These are phyloP conservation scores for Neofusicoccum laricinum DNA, from an alignment of 2,329 filamentous ascomycete species.

Conservation along the genomic window DNA sequence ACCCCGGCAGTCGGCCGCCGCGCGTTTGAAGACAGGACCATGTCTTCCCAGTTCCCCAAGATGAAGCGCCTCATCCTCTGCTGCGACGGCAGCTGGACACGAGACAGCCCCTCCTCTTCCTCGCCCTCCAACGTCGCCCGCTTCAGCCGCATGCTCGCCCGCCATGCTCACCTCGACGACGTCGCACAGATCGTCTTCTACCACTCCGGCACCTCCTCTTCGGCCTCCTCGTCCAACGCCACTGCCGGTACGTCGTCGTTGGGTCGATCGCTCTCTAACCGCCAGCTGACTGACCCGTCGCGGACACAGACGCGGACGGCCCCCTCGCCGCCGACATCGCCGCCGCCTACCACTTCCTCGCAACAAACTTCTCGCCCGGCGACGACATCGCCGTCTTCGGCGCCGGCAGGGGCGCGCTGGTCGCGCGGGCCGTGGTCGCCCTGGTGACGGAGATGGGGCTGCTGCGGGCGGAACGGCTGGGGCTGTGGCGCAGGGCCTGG, in stretches of 20 bases:
- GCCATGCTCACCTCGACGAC: slow-evolving; percentile 40
- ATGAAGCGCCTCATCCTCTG: slow-evolving; percentile 31
- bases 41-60: too few relatives aligned
- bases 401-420: slow-evolving; percentile 45
- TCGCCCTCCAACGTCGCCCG: slow-evolving; percentile 49
- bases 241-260: too few relatives aligned
- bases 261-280: too few relatives aligned
- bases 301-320: too few relatives aligned
- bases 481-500: slow-evolving; percentile 42
- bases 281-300: too few relatives aligned
- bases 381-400: slow-evolving; percentile 47
- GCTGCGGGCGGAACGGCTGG: slow-evolving; percentile 44
- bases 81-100: slow-evolving; percentile 34
- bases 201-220: slow-evolving; percentile 44
- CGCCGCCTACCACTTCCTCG: slow-evolving; percentile 51
- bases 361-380: slow-evolving; percentile 52
- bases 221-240: too few relatives aligned
- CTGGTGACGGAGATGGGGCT: slow-evolving; percentile 48
- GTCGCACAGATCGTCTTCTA: slow-evolving; percentile 50
- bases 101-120: neutral
- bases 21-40: too few relatives aligned
- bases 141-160: slow-evolving; percentile 48
- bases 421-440: slow-evolving; percentile 37
- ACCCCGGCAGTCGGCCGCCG: too few relatives aligned
- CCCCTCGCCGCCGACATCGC: slow-evolving; percentile 47